Conservation (phyloP, 2,329 filamentous ascomycete genomes). For the Pestalotiopsis fici region DNA sequence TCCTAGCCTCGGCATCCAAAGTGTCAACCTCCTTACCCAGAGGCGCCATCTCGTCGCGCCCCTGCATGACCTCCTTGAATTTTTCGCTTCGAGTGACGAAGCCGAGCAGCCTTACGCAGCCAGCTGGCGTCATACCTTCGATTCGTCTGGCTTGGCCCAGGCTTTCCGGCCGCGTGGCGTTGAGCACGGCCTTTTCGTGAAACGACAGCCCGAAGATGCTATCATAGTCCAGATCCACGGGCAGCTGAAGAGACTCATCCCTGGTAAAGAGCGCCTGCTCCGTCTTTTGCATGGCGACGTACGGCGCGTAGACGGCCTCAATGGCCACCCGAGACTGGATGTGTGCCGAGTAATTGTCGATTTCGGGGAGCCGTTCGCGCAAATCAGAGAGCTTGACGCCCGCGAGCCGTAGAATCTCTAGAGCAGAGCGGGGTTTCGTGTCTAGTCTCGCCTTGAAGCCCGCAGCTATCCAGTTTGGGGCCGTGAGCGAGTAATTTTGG, state of each 20-base stretch:
- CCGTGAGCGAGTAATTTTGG: conserved; percentile 55
- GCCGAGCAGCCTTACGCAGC: conserved; percentile 60
- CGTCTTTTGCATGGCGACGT: conserved; percentile 72
- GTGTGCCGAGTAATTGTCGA: conserved; percentile 53
- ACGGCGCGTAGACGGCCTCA: conserved; percentile 85
- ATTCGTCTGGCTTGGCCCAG: conserved; percentile 86
- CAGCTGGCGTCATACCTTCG: conserved; percentile 73
- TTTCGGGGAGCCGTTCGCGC: conserved; percentile 55
- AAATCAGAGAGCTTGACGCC: conserved; percentile 61
- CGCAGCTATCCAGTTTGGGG: conserved; percentile 66
- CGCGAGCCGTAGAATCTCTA: conserved; percentile 76
- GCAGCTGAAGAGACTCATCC: conserved; percentile 76
- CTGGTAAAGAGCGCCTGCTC: conserved; percentile 68
- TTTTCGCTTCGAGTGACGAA: conserved; percentile 44
- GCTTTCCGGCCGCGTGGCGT: conserved; percentile 74
- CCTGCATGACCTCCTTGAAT: conserved; percentile 13
- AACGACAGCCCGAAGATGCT: conserved; percentile 72
- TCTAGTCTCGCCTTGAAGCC: conserved; percentile 73
- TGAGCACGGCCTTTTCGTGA: conserved; percentile 75
- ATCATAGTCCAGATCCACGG: conserved; percentile 75
- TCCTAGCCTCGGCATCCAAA: conserved; percentile 40
- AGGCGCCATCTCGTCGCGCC: conserved; percentile 22
- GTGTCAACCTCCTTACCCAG: conserved; percentile 36
- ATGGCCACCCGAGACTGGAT: conserved; percentile 74
- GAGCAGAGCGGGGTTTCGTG: conserved; percentile 67